Conservation (phyloP, 2,329 filamentous ascomycete genomes). For the Aspergillus pseudoterreus region DNA sequence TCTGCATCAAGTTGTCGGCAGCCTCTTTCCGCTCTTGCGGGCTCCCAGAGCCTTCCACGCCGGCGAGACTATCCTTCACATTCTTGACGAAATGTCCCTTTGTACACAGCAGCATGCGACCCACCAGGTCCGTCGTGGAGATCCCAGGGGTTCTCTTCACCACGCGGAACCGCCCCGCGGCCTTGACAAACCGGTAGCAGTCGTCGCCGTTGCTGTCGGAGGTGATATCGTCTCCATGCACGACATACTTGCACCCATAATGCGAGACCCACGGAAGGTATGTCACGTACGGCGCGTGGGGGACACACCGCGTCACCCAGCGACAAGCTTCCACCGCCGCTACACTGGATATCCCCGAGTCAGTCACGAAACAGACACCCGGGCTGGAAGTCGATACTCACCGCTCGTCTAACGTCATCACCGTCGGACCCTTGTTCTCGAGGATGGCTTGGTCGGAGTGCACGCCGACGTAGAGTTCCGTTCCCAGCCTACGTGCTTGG, state of each 20-base stretch:
- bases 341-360: constrained; percentile 51
- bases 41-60: constrained; percentile 68
- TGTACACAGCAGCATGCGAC: constrained; percentile 96
- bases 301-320: constrained; percentile 82
- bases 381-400: constrained; percentile 26
- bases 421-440: constrained; percentile 95
- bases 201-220: constrained; percentile 91
- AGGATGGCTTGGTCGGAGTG: constrained; percentile 95
- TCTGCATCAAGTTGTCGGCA: constrained; percentile 67
- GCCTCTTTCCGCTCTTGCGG: constrained; percentile 61
- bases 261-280: constrained; percentile 89
- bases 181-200: constrained; percentile 97
- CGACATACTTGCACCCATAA: constrained; percentile 92
- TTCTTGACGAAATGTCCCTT: constrained; percentile 87
- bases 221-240: constrained; percentile 96
- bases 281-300: constrained; percentile 90
- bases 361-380: background rate
- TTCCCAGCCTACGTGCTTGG: constrained; percentile 86
- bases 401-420: constrained; percentile 92
- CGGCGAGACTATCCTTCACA: constrained; percentile 64
- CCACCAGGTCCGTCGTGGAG: constrained; percentile 95
- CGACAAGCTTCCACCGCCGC: constrained; percentile 91
- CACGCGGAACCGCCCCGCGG: constrained; percentile 88
- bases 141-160: constrained; percentile 96
- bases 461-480: constrained; percentile 84